Percentiles rank a stretch among this genome's conserved stretches.
These are phyloP conservation scores for Tylopilus plumbeoviolaceoides DNA, from an alignment of 768 basidiomycete genomes.

Conservation along the genomic window DNA sequence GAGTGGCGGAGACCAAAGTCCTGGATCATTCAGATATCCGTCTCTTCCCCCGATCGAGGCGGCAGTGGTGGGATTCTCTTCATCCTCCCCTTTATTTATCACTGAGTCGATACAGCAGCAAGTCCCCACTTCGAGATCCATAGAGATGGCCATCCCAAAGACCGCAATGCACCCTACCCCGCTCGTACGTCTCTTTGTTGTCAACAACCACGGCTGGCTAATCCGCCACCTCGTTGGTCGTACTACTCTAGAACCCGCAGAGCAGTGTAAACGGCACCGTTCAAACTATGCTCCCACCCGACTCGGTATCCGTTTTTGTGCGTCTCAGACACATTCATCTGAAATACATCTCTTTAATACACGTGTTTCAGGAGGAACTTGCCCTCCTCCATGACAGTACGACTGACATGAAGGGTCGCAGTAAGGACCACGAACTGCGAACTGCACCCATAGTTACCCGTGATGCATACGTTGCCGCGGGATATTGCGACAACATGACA, in stretches of 20 bases:
- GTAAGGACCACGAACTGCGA: constrained; percentile 29
- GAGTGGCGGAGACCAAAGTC: constrained; percentile 1
- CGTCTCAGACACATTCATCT: constrained; percentile 4
- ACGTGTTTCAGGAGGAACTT: constrained; percentile 27
- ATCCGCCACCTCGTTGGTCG: not conserved
- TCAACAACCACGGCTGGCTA: not conserved
- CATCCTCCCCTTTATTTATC: constrained; percentile 1
- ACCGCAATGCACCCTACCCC: not conserved
- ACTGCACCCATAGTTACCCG: constrained; percentile 53
- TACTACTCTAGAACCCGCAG: constrained; percentile 8
- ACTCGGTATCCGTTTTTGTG: constrained; percentile 20
- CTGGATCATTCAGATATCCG: constrained; percentile 6
- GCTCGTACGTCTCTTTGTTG: constrained; percentile 8
- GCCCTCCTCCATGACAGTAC: constrained; percentile 27
- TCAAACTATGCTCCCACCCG: not conserved
- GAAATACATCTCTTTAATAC: not conserved
- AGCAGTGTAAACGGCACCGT: not conserved
- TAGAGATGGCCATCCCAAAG: constrained; percentile 18
- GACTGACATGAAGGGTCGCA: constrained; percentile 19
- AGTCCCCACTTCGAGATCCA: not conserved
- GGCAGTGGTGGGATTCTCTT: constrained; percentile 15
- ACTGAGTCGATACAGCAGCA: constrained; percentile 12
- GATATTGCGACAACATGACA: constrained; percentile 30
- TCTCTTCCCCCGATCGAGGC: constrained; percentile 6
- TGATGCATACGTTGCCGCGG: constrained; percentile 40